Evolutionary conservation across 306 rosid genomes (phyloP), one percentile per base, ranked within the genome.

Genomic region (Vigna trinervia): DNA sequence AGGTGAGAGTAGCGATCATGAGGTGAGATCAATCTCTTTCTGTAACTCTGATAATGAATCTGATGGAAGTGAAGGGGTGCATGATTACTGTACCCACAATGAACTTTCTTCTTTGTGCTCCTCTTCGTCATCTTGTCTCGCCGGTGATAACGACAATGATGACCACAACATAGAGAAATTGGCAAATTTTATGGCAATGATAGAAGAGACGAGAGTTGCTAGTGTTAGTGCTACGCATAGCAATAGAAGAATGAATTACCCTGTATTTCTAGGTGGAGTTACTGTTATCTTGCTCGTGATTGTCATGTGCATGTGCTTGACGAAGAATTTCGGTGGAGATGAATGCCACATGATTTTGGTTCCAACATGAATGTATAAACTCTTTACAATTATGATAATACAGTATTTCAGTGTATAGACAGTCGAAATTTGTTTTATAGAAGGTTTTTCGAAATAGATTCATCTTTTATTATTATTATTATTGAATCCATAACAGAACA

Each of bases 11-110:
- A 80, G 12, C 6, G 7, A 0, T 32, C 3, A 47, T 22, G 92
- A 81, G 82, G 86, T 52, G 79, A 83, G 88, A 52, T 86, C 87
- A 68, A 54, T 76, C 59, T 74, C 78, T 23, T 84, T 28, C 10
- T 32, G 32, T 74, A 38, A 47, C 10, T 74, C 73, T 2, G 80
- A 74, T 12, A 65, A 10, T 52, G 41, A 41, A 50, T 19, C 23
- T 28, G n/a, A 23, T 32, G 74, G 62, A 36, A 80, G 74, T 57
- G 74, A 74, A 47, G 77, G 51, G 63, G 19, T 75, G 26, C 26
- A 50, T n/a, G 60, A 10, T 36, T 64, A 8, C 36, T 5, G 45
- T 39, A 45, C 3, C 5, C 68, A 0, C 1, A 45, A 1, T 8
- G 8, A 32, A 5, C 17, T 32, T 22, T 57, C 32, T 58, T 41